A percentile compares a stretch with the other conserved stretches of the same genome.
Evolutionary conservation across 495 filamentous ascomycete species (phyloP).

Genomic region (Neurospora hispaniola): DNA sequence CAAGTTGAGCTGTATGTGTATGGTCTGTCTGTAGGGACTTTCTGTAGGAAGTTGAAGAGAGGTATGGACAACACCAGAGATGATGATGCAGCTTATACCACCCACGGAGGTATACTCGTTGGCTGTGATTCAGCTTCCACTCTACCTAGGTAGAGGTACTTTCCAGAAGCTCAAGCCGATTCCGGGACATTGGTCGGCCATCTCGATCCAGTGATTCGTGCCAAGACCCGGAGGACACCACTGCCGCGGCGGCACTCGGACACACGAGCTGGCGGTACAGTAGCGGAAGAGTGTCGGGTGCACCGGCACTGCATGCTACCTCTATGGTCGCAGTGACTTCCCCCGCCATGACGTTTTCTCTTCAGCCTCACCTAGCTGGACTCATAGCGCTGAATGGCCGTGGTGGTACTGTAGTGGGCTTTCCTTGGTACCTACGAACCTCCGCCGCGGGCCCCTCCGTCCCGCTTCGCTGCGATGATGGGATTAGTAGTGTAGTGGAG

Average conservation of each 20-base stretch:
- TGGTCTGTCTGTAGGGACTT: background rate
- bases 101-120: too few relatives aligned
- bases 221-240: background rate
- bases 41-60: background rate
- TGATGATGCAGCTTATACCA: background rate
- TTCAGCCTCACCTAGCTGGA: constrained; percentile 2
- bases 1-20: background rate
- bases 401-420: background rate
- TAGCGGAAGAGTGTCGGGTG: background rate
- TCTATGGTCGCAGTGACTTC: background rate
- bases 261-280: background rate
- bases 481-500: background rate
- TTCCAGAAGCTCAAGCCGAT: too few relatives aligned
- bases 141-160: too few relatives aligned
- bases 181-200: background rate
- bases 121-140: too few relatives aligned
- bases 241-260: background rate
- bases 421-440: background rate
- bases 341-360: constrained; percentile 7
- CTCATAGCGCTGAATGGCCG: constrained; percentile 7
- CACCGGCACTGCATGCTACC: background rate
- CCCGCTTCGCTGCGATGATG: background rate
- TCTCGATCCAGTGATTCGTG: background rate
- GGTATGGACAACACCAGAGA: background rate
- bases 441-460: background rate